Evolutionary conservation across 768 basidiomycete species (phyloP).

Genomic region (Pleurotus ostreatus): DNA sequence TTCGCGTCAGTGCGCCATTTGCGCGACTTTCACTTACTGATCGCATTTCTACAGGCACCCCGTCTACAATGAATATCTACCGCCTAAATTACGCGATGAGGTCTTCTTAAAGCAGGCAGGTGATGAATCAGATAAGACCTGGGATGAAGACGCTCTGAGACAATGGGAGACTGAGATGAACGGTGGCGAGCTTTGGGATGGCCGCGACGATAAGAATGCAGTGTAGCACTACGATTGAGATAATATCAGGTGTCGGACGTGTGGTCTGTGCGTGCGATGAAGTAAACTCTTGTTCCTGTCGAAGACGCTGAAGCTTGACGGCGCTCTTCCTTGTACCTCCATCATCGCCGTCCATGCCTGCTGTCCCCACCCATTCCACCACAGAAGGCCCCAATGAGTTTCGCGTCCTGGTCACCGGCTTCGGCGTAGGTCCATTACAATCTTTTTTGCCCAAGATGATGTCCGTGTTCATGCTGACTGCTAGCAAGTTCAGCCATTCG

Average conservation of each 20-base stretch:
- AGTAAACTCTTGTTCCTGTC: background rate
- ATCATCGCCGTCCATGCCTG: constrained; percentile 4
- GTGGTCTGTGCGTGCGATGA: constrained; percentile 9
- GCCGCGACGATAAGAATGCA: constrained; percentile 19
- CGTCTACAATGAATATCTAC: constrained; percentile 61
- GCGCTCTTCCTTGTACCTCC: background rate
- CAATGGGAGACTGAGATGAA: constrained; percentile 55
- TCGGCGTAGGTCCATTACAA: constrained; percentile 11
- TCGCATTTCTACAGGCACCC: constrained; percentile 44
- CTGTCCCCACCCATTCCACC: background rate
- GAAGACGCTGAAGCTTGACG: background rate
- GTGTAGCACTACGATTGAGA: background rate
- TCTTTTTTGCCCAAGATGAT: background rate
- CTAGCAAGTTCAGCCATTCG: constrained; percentile 43
- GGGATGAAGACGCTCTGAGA: constrained; percentile 56
- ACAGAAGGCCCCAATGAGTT: background rate
- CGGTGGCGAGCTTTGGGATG: constrained; percentile 44
- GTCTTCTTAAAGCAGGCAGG: constrained; percentile 39
- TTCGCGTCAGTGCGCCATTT: constrained; percentile 36
- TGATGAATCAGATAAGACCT: constrained; percentile 42
- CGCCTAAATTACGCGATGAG: constrained; percentile 38
- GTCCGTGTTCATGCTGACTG: constrained; percentile 9
- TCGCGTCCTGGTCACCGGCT: constrained; percentile 15
- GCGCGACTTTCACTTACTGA: background rate
- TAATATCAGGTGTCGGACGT: background rate